Evolutionary conservation across 108 stramenopile genomes (phyloP).

Genomic region (Discostella pseudostelligera): DNA sequence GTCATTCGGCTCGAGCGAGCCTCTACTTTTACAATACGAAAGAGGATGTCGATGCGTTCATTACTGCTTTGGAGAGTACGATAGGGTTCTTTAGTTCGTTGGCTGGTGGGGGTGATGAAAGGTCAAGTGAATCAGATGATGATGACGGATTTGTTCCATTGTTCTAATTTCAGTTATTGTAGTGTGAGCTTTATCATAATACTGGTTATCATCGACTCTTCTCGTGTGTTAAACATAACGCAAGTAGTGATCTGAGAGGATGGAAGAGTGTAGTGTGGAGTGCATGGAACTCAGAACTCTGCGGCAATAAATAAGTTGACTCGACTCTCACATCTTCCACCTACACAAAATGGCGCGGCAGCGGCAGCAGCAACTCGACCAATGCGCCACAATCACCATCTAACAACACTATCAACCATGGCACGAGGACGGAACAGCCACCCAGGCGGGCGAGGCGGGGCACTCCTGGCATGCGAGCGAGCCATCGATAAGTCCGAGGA

Average conservation of each 20-base stretch:
- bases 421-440: slow-evolving; percentile 12
- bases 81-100: slow-evolving; percentile 65
- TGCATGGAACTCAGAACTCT: no score
- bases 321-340: no score
- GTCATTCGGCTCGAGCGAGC: slow-evolving; percentile 86
- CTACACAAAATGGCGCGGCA: no score
- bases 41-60: slow-evolving; percentile 83
- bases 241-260: no score
- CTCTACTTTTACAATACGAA: slow-evolving; percentile 90
- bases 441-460: slow-evolving; percentile 20
- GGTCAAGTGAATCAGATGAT: slow-evolving; percentile 8
- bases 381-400: no score
- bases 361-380: no score
- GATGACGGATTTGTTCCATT: slow-evolving; percentile 77
- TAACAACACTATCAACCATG: neutral
- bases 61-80: slow-evolving; percentile 65
- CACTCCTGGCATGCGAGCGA: slow-evolving; percentile 27
- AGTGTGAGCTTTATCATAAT: no score
- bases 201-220: no score
- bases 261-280: no score
- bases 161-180: slow-evolving; percentile 36
- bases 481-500: slow-evolving; percentile 49
- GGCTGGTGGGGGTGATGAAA: slow-evolving; percentile 5
- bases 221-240: no score
- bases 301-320: no score